These are phyloP conservation scores for Alopecurus myosuroides DNA, from an alignment of 176 grass and related monocot genomes.

Conservation along the genomic window DNA sequence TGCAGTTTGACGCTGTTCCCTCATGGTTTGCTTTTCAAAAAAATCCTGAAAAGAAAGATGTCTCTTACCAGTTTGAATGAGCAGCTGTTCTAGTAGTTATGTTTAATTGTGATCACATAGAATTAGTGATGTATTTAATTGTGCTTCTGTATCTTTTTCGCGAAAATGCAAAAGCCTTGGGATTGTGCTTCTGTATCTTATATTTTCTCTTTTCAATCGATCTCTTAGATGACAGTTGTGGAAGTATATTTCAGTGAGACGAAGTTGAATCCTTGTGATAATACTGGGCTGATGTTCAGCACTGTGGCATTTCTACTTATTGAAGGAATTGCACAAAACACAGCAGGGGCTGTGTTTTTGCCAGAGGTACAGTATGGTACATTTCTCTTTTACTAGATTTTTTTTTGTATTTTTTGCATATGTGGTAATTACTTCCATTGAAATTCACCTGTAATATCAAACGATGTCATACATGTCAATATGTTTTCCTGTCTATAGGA, in stretches of 20 bases:
- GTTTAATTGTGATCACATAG: not conserved
- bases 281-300: constrained; percentile 19
- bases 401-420: constrained; percentile 10
- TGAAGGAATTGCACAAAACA: constrained; percentile 78
- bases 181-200: not conserved
- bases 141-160: no score
- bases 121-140: not conserved
- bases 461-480: not conserved
- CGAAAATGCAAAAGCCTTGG: no score
- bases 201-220: not conserved
- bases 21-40: not conserved
- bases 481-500: constrained; percentile 9
- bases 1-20: not conserved
- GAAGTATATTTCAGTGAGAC: constrained; percentile 48
- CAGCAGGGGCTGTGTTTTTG: constrained; percentile 59
- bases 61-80: not conserved
- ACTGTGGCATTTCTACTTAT: constrained; percentile 38
- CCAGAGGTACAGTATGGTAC: constrained; percentile 40
- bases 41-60: not conserved
- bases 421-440: not conserved
- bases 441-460: not conserved
- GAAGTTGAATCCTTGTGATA: constrained; percentile 32
- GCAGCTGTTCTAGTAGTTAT: not conserved
- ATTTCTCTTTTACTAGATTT: not conserved
- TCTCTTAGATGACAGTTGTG: constrained; percentile 66